Base-by-base conservation (phyloP, 192 early-diverging fungal species). In the Cetraspora pellucida region DNA sequence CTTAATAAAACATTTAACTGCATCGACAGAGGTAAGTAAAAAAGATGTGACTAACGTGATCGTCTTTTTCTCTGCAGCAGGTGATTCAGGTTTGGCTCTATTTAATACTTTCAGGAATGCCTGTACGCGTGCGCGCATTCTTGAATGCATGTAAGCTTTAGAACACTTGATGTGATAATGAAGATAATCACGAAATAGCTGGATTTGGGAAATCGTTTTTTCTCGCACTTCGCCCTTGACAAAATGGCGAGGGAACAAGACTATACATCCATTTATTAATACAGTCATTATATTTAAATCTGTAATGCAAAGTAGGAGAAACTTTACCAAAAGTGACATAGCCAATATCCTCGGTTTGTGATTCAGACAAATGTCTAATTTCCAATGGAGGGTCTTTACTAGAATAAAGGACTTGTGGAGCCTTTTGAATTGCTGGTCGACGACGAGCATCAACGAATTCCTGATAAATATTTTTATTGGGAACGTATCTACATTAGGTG, bases 121-220 rank as follows among this genome's bases (percentile, higher is more conserved):
- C 75, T 91, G 90, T 55, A 99, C 97, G 49, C 97, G 91, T 60
- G 94, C 90, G 61, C 97, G 85, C 96, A 99, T 97, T 54, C 97
- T 91, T 19, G 96, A 96, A 84, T 98, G 96, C 96, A 99, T 96
- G 80, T 98, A 99, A 0, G 97, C 95, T 87, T 99, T 99, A 60
- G 96, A 95, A 69, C 95, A 96, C 86, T 99, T 99, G 86, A 99
- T 97, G 79, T 99, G 97, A 85, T 97, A 99, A 82, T 99, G 97
- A 74, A 99, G 86, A 83, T 97, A 99, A 85, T 99, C 96, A 52
- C 96, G 89, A 92, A 97, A 98, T 72, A 98, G 88, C 84, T 96
- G 96, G 79, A 98, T 96, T 77, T 93, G 90, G 45, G 96, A 98
- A 58, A 98, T 98, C 8, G 94, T 94, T 70, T 93, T 93, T 79